These are phyloP conservation scores for Cryoendolithus antarcticus DNA, from an alignment of 2,329 filamentous ascomycete species.

Conservation along the genomic window DNA sequence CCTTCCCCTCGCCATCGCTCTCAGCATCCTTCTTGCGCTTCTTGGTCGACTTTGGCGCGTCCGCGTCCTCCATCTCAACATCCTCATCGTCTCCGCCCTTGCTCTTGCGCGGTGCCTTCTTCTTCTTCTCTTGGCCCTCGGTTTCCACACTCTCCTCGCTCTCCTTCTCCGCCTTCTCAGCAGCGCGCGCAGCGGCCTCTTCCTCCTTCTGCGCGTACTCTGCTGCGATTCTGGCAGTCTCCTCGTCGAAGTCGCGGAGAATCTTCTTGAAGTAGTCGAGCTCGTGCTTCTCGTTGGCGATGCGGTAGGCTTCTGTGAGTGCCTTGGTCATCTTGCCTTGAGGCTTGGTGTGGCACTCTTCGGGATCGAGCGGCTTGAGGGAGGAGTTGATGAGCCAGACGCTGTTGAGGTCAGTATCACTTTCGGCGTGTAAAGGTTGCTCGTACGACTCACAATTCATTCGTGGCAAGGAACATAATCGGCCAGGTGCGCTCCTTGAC, in stretches of 20 bases:
- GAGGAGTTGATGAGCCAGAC: constrained; percentile 84
- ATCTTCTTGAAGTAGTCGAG: constrained; percentile 75
- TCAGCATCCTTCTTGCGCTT: constrained; percentile 70
- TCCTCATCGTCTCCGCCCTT: constrained; percentile 25
- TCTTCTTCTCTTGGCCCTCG: constrained; percentile 40
- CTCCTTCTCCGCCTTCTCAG: constrained; percentile 28
- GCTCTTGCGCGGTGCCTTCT: constrained; percentile 19
- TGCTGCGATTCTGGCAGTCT: constrained; percentile 23
- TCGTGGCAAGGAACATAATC: constrained; percentile 88
- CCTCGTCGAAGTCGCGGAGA: constrained; percentile 47
- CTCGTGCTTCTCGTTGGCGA: constrained; percentile 67
- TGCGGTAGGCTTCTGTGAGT: constrained; percentile 63
- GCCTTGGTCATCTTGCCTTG: constrained; percentile 71
- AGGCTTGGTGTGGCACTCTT: constrained; percentile 52
- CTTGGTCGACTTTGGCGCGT: constrained; percentile 49
- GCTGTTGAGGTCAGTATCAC: constrained; percentile 40
- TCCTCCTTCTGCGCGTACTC: constrained; percentile 16
- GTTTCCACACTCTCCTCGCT: constrained; percentile 36
- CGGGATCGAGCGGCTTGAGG: constrained; percentile 62
- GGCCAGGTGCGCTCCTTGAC: constrained; percentile 76
- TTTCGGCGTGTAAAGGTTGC: no score
- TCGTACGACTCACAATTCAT: constrained; percentile 74
- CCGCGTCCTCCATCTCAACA: constrained; percentile 50
- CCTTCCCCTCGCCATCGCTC: constrained; percentile 59
- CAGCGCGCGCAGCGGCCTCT: constrained; percentile 28